Base-by-base conservation (phyloP, 2,329 filamentous ascomycete species). In the Didymella keratinophila region DNA sequence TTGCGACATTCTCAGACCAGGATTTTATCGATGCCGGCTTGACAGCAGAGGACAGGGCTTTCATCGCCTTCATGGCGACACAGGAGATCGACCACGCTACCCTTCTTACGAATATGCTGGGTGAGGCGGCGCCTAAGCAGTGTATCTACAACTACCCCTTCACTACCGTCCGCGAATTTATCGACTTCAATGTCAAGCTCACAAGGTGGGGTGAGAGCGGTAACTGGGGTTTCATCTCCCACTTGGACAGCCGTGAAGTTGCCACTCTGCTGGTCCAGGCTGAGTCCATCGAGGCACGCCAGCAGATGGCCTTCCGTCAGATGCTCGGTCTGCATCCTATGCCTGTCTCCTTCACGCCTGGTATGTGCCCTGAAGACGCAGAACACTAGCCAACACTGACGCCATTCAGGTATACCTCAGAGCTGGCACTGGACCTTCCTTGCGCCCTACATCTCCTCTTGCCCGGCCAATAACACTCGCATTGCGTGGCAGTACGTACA, bases 151-250 rank as follows among this genome's bases (percentile, higher is more conserved):
- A 92, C 79, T 95, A 94, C 72, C 91, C 91, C 0, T 90, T 87
- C 71, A 85, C 79, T 52, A 92, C 86, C 34, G 87, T 94, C 0
- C 85, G 83, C 52, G 91, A 95, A 75, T 93, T 87, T 71, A 81
- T 95, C 68, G 91, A 95, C 79, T 95, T 94, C 78, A 88, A 86
- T 76, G 90, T 93, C 78, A 92, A 93, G 77, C 78, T 95, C n/a
- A 95, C 91, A 1, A 87, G 90, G 28, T 92, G 85, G 76, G 90
- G 91, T 46, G 91, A 95, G 75, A 84, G 88, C 8, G 89, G 91
- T 43, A 90, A 93, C 1, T 93, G 91, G 78, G 91, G 91, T 0
- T 95, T 93, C 79, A 80, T 93, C 61, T 84, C 87, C 47, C 91
- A 95, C 70, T 82, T 95, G 42, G 86, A 94, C 75, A 88, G 89